phyloP scores from a whole-genome alignment of 805 yeast genomes.

The Starmerella roubikii region DNA sequence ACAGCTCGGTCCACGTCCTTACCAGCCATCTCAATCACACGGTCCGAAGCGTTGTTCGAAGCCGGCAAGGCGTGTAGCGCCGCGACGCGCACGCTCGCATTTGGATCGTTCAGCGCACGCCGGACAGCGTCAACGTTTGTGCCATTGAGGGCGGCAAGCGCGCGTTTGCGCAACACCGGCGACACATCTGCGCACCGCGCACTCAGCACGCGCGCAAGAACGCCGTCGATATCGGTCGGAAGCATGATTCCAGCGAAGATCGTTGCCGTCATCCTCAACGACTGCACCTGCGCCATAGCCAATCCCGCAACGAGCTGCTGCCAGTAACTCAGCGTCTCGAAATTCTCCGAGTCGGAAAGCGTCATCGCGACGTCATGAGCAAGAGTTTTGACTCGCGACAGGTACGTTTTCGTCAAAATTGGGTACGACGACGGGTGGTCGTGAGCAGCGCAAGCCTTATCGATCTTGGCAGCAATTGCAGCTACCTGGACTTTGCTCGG shows the following conservation, averaged over 20 bases:
- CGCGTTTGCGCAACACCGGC: conserved; percentile 7
- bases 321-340: conserved; percentile 1
- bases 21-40: conserved; percentile 11
- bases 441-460: conserved; percentile 3
- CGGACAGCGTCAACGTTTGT: neutral
- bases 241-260: neutral
- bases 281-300: conserved; percentile 8
- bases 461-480: conserved; percentile 3
- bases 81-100: conserved; percentile 13
- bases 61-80: conserved; percentile 3
- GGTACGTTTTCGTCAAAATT: conserved; percentile 3
- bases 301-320: conserved; percentile 5
- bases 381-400: conserved; percentile 6
- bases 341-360: conserved; percentile 7
- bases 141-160: conserved; percentile 1
- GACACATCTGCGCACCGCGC: conserved; percentile 9
- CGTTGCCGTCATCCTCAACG: conserved; percentile 15
- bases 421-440: conserved; percentile 7
- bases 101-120: conserved; percentile 12
- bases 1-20: conserved; percentile 14
- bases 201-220: neutral
- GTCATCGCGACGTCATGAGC: conserved; percentile 1
- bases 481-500: neutral
- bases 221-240: neutral
- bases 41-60: neutral